Evolutionary conservation across 495 filamentous ascomycete species (phyloP), one percentile per base, ranked within the genome.

Genomic region (Penicillium silybi): DNA sequence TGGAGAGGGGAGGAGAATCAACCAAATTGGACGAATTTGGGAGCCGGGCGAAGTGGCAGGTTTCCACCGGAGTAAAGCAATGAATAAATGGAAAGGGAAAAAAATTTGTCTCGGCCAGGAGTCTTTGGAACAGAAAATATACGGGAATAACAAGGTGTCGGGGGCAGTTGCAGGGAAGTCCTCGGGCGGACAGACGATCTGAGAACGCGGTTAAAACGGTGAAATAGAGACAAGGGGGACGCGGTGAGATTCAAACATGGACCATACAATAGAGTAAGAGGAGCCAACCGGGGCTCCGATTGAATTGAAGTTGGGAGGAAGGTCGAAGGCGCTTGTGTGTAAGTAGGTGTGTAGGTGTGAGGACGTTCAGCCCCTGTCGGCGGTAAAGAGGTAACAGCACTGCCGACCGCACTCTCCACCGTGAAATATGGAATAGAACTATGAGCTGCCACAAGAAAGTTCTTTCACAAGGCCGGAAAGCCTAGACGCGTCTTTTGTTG

Each of bases 261-360:
- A 23, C 2, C 22, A 23, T 23, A 23, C 22, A 23, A 23, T 2
- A 23, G 22, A 23, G 22, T n/a, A 23, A 44, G 40, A 61, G 52
- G 61, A 62, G 54, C 61, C 61, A 56, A 46, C 61, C 61, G 53
- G 57, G 57, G 61, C 45, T 56, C 61, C 54, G 45, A 58, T 53
- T 48, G 54, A 56, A 48, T 38, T 17, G 37, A 39, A 59, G 10
- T 34, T 26, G 18, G 9, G 8, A 29, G 18, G 16, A 10, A 23
- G 37, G 20, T 41, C 6, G 23, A 22, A 20, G 44, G 17, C 26
- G 4, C 17, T 13, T 41, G 29, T 26, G 23, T 20, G 16, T n/a
- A 42, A 18, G 19, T 15, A 26, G 9, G 11, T n/a, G 22, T 19
- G 38, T 13, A 17, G 22, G 23, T 20, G 42, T 44, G 25, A 44